Conservation (phyloP, 2,329 filamentous ascomycete genomes). For the Mycogone perniciosa region DNA sequence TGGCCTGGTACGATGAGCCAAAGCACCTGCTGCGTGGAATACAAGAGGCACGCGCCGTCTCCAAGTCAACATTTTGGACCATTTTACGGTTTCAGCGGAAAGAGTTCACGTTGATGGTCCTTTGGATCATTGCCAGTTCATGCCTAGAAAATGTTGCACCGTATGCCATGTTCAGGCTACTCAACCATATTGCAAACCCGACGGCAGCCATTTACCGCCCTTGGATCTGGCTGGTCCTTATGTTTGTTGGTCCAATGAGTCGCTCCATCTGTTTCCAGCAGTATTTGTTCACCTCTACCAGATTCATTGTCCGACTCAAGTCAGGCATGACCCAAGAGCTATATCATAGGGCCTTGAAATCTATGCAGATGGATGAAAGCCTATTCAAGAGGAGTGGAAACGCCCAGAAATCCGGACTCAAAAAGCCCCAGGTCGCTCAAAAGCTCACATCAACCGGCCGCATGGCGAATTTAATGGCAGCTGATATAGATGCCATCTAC, state of each 20-base stretch:
- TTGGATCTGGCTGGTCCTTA: slow-evolving; percentile 46
- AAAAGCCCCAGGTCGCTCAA: slow-evolving; percentile 21
- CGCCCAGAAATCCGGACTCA: slow-evolving; percentile 18
- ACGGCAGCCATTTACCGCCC: slow-evolving; percentile 40
- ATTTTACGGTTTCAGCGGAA: slow-evolving; percentile 34
- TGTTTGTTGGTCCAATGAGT: slow-evolving; percentile 43
- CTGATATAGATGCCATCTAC: slow-evolving; percentile 50
- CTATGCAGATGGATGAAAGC: slow-evolving; percentile 51
- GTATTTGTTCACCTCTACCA: slow-evolving; percentile 50
- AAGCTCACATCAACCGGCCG: slow-evolving; percentile 41
- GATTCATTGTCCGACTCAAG: slow-evolving; percentile 48
- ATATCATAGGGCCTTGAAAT: slow-evolving; percentile 47
- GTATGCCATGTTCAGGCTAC: slow-evolving; percentile 46
- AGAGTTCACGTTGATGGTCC: slow-evolving; percentile 39
- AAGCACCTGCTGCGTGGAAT: slow-evolving; percentile 40
- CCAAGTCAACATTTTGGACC: slow-evolving; percentile 39
- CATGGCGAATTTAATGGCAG: slow-evolving; percentile 51
- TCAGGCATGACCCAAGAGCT: slow-evolving; percentile 51
- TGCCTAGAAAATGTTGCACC: slow-evolving; percentile 45
- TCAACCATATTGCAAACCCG: slow-evolving; percentile 44
- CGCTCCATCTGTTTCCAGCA: slow-evolving; percentile 47
- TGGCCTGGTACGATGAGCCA: slow-evolving; percentile 51
- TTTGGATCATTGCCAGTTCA: slow-evolving; percentile 32
- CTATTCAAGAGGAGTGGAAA: slow-evolving; percentile 30
- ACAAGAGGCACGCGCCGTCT: slow-evolving; percentile 35